These are phyloP conservation scores for Talaromyces adpressus DNA, from an alignment of 495 filamentous ascomycete genomes.

Conservation along the genomic window DNA sequence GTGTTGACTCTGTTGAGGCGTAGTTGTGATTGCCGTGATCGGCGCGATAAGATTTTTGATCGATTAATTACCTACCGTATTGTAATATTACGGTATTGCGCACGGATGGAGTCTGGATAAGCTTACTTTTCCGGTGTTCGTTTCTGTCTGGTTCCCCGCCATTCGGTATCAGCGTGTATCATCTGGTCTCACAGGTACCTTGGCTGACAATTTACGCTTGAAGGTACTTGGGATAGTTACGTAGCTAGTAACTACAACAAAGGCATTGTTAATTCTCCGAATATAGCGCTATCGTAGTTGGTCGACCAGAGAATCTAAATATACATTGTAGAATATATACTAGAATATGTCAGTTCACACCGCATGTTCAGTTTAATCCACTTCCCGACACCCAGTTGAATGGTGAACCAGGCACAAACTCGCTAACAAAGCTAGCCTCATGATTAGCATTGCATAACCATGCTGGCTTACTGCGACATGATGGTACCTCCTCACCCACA, in stretches of 20 bases:
- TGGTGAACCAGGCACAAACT: background rate
- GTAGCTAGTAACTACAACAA: background rate
- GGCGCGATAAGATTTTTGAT: conserved; percentile 1
- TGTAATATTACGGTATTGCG: background rate
- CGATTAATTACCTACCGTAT: background rate
- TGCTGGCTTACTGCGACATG: background rate
- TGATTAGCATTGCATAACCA: background rate
- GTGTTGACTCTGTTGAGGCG: background rate
- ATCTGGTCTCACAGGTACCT: background rate
- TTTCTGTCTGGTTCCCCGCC: background rate
- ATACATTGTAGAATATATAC: background rate
- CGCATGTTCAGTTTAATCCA: background rate
- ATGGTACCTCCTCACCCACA: background rate
- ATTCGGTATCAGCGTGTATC: background rate
- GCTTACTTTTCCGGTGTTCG: background rate
- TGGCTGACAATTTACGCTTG: background rate
- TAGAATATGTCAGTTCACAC: background rate
- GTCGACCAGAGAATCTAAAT: background rate
- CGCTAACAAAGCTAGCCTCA: background rate
- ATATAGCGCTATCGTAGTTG: background rate
- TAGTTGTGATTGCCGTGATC: background rate
- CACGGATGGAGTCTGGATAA: background rate
- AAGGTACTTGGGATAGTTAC: background rate
- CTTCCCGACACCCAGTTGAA: background rate
- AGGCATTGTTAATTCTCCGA: background rate